Percentiles rank a stretch among this genome's conserved stretches.
phyloP scores from a whole-genome alignment of 2,329 filamentous ascomycete genomes.

The Alternaria arborescens region DNA sequence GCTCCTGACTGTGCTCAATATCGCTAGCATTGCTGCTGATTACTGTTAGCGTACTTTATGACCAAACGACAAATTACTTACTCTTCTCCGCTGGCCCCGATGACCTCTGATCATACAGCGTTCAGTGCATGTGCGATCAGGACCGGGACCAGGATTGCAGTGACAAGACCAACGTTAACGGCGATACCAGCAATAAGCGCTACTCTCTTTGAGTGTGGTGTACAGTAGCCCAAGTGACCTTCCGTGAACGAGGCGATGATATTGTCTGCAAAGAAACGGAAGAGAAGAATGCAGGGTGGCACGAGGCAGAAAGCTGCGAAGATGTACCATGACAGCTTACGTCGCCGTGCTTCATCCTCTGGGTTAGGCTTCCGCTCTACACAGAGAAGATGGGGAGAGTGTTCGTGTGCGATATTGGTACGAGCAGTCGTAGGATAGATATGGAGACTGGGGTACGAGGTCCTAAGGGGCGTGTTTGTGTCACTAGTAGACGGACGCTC shows the following conservation, averaged over 20 bases:
- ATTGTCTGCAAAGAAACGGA: slow-evolving; percentile 44
- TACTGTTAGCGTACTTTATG: background rate
- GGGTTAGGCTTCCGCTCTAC: slow-evolving; percentile 34
- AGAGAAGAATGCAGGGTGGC: slow-evolving; percentile 49
- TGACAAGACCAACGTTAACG: slow-evolving; percentile 36
- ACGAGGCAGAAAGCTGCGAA: slow-evolving; percentile 46
- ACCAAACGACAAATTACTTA: background rate
- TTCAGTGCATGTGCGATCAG: slow-evolving; percentile 32
- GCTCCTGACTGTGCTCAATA: background rate
- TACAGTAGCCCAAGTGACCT: slow-evolving; percentile 43
- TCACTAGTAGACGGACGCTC: slow-evolving; percentile 44
- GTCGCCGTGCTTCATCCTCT: slow-evolving; percentile 38
- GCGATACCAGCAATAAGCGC: slow-evolving; percentile 42
- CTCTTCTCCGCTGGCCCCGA: background rate
- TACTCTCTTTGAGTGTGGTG: slow-evolving; percentile 40
- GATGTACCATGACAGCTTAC: slow-evolving; percentile 45
- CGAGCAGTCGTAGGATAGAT: slow-evolving; percentile 18
- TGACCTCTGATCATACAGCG: slow-evolving; percentile 16
- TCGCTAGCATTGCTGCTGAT: background rate
- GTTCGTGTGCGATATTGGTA: slow-evolving; percentile 23
- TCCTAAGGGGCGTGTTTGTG: slow-evolving; percentile 39
- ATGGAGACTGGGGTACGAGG: slow-evolving; percentile 26
- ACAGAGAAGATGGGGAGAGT: slow-evolving; percentile 44
- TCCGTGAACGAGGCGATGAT: slow-evolving; percentile 42
- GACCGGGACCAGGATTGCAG: slow-evolving; percentile 38